phyloP scores from a whole-genome alignment of 768 basidiomycete genomes.

The Pholiota microspora region DNA sequence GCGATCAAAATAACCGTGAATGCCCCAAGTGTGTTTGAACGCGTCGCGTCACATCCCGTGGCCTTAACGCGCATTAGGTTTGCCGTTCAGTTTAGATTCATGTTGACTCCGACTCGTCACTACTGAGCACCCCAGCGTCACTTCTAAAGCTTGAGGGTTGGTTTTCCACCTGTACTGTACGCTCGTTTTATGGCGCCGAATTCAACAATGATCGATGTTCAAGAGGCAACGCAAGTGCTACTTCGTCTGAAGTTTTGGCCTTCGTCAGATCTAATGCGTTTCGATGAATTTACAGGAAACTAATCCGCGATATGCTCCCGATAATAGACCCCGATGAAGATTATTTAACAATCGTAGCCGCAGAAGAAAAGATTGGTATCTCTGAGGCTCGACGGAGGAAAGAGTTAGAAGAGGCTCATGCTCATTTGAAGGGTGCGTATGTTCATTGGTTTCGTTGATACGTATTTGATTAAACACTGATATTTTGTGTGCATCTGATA shows the following conservation, averaged over 20 bases:
- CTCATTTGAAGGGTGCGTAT: constrained; percentile 57
- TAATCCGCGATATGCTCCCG: constrained; percentile 65
- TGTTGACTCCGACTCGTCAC: no score
- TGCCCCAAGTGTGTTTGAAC: no score
- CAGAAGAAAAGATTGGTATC: constrained; percentile 65
- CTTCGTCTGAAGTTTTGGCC: background rate
- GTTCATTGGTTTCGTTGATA: background rate
- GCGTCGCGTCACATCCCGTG: no score
- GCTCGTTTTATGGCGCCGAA: no score
- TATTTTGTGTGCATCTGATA: constrained; percentile 21
- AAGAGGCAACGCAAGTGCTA: constrained; percentile 43
- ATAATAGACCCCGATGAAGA: constrained; percentile 82
- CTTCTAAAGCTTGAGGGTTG: no score
- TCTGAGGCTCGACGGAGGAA: constrained; percentile 59
- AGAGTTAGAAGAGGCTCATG: constrained; percentile 66
- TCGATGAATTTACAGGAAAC: constrained; percentile 41
- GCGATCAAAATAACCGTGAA: no score
- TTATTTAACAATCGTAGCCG: constrained; percentile 69
- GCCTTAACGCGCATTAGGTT: background rate
- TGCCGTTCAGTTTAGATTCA: no score
- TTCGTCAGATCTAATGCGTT: background rate
- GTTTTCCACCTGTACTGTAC: no score
- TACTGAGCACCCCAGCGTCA: no score
- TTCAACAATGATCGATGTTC: constrained; percentile 35
- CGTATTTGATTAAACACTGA: background rate